These are phyloP conservation scores for Primulina huaijiensis DNA, from an alignment of 257 asterid genomes.

Conservation along the genomic window DNA sequence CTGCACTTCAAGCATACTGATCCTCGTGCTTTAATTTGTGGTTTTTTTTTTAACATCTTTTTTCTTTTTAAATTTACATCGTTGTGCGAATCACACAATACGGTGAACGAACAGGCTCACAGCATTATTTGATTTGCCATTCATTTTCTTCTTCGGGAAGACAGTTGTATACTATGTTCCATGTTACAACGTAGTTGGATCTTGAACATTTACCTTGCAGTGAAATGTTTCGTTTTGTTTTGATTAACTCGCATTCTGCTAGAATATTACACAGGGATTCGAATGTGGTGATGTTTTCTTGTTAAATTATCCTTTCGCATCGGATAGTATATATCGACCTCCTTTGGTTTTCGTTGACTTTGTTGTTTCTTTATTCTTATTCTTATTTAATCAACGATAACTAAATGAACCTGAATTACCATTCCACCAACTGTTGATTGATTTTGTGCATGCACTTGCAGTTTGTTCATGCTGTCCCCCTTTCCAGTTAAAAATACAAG, in stretches of 20 bases:
- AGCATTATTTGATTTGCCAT: not conserved
- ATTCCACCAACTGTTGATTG: not conserved
- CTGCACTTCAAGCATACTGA: conserved; percentile 68
- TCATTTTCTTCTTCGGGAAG: not conserved
- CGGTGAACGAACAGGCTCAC: not conserved
- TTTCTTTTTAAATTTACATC: conserved; percentile 6
- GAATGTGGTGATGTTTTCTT: not conserved
- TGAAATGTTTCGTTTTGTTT: not conserved
- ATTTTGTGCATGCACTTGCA: not conserved
- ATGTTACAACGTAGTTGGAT: not conserved
- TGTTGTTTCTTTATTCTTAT: not conserved
- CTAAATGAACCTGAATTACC: no score
- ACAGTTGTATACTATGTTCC: not conserved
- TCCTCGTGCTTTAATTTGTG: not conserved
- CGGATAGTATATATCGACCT: not conserved
- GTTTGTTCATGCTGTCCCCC: no score
- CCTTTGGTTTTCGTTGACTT: not conserved
- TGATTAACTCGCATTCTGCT: not conserved
- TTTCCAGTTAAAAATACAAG: no score
- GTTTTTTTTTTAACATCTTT: conserved; percentile 2
- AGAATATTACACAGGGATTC: not conserved
- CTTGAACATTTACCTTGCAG: not conserved
- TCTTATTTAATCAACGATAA: not conserved
- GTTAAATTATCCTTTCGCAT: not conserved
- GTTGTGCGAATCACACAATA: conserved; percentile 28